phyloP scores from a whole-genome alignment of 2,329 filamentous ascomycete genomes.

The Paraconiothyrium brasiliense region DNA sequence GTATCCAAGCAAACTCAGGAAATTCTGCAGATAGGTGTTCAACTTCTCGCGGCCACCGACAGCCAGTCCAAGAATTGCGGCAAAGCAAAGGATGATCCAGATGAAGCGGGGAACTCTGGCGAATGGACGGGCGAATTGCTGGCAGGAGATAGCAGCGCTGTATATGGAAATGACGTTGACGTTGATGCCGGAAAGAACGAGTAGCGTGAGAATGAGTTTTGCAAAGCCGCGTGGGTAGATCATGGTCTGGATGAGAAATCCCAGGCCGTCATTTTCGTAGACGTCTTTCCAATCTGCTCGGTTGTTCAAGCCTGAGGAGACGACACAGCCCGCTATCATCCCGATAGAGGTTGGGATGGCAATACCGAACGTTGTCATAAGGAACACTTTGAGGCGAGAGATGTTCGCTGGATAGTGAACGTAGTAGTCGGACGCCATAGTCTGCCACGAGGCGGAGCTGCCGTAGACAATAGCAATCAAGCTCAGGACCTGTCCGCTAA shows the following conservation, averaged over 20 bases:
- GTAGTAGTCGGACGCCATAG: constrained; percentile 56
- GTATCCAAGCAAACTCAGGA: constrained; percentile 58
- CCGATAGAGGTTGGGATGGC: constrained; percentile 55
- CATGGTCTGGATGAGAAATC: constrained; percentile 58
- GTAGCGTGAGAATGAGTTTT: constrained; percentile 58
- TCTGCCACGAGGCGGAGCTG: constrained; percentile 53
- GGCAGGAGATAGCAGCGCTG: constrained; percentile 55
- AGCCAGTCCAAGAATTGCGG: constrained; percentile 55
- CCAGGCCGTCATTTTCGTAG: constrained; percentile 56
- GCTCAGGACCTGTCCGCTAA: constrained; percentile 42
- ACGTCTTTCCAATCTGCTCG: constrained; percentile 50
- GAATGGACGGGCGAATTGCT: constrained; percentile 58
- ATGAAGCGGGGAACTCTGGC: constrained; percentile 63
- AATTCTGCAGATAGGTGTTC: constrained; percentile 56
- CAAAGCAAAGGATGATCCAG: constrained; percentile 57
- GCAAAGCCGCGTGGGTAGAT: constrained; percentile 59
- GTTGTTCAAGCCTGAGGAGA: constrained; percentile 48
- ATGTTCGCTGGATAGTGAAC: constrained; percentile 54
- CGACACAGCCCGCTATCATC: constrained; percentile 57
- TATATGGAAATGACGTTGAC: constrained; percentile 63
- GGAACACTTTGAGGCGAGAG: constrained; percentile 51
- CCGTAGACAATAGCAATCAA: constrained; percentile 47
- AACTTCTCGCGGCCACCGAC: constrained; percentile 56
- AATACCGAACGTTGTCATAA: constrained; percentile 55
- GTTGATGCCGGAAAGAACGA: constrained; percentile 56